A percentile compares a stretch with the other conserved stretches of the same genome.
phyloP scores from a whole-genome alignment of 371 early-diverging fungal species.

The Caulochytrium protostelioides region DNA sequence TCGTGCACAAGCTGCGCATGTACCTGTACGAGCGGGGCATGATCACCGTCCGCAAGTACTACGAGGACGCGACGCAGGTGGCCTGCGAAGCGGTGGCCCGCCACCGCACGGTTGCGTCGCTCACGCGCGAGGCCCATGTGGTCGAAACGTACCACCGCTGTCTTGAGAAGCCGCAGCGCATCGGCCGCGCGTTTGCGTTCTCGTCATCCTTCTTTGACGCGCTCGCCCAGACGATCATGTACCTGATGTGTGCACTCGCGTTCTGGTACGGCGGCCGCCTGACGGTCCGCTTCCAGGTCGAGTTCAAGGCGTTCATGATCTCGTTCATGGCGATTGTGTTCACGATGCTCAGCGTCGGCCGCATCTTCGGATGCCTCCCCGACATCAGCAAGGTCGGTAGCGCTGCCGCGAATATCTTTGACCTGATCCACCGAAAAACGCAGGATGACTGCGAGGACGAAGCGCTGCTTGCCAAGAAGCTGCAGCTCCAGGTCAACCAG shows the following conservation, averaged over 20 bases:
- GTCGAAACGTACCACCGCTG: constrained; percentile 37
- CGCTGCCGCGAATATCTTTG: neutral
- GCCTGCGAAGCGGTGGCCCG: constrained; percentile 66
- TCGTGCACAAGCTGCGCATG: no score
- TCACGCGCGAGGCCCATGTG: constrained; percentile 55
- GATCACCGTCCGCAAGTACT: no score
- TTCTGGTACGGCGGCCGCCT: constrained; percentile 10
- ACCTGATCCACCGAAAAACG: constrained; percentile 1
- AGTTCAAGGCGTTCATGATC: no score
- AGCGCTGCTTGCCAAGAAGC: no score
- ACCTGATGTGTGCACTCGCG: neutral
- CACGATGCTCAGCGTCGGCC: neutral
- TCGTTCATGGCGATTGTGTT: no score
- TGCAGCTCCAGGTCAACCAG: no score
- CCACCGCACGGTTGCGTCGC: constrained; percentile 64
- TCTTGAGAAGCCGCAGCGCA: no score
- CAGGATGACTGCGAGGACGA: neutral
- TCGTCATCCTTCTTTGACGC: no score
- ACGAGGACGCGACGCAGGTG: constrained; percentile 44
- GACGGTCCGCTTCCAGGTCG: no score
- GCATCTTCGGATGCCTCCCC: neutral
- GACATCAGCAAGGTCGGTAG: neutral
- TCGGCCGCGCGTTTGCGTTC: no score
- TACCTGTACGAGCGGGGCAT: no score
- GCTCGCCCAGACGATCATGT: no score